Base-by-base conservation (phyloP, 73 alveolate genomes). In the Tetrahymena elliotti region DNA sequence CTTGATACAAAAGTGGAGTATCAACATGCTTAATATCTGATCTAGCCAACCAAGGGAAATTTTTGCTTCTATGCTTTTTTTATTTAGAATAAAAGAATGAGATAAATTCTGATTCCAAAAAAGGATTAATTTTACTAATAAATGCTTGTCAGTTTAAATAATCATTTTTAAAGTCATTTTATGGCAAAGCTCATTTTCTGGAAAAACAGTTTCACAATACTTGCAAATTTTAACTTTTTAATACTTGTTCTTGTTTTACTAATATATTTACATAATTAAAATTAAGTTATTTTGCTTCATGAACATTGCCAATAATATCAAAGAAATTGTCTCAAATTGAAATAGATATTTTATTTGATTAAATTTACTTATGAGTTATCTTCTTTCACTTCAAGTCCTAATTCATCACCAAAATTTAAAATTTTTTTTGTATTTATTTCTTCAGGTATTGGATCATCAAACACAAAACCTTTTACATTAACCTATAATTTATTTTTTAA, bases 151-250 rank as follows among this genome's bases (percentile, higher is more conserved):
- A 3, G 99, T 96, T 88, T 96, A 93, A 6, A 97, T 68, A 20
- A 97, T 97, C 99, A 97, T 97, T 52, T 96, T 94, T 35, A 97
- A 92, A 8, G 99, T 97, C 99, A 97, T 97, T 39, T 97, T 93
- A 93, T 97, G 97, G 33, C 97, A 35, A 16, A 97, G 94, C 36
- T 96, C 97, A 39, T 93, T 52, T 38, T 94, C 96, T 82, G 98
- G 97, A 53, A 95, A 96, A 6, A 97, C 97, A 27, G 96, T 84
- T 94, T 94, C 94, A 93, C 99, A 97, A 88, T 96, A 96, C 83
- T 97, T 97, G 52, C 99, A 97, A 53, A 97, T 95, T 93, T 97
- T 97, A 18, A 96, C 93, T 40, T 96, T 97, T 31, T 94, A 95
- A 52, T 54, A 92, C 33, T 68, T 68, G 20, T 68, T 68, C 95